Percentiles rank a stretch among this genome's conserved stretches.
Conservation (phyloP, 306 rosid species). For the Medicago arabica region DNA sequence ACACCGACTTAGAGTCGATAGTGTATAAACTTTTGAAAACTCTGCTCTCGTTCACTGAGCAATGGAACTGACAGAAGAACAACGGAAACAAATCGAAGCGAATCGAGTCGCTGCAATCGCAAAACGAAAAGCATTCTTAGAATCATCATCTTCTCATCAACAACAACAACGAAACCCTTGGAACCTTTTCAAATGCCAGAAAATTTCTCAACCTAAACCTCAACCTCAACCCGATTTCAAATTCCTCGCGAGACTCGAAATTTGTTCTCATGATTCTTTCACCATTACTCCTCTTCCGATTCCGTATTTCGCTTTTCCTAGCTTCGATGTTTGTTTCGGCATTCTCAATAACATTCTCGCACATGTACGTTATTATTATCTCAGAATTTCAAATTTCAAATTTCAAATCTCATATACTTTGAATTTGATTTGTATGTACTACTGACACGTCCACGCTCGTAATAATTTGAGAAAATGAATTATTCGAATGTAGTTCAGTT, state of each 20-base stretch:
- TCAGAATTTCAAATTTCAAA: too few relatives aligned
- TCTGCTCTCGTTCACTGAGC: too few relatives aligned
- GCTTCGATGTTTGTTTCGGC: constrained; percentile 51
- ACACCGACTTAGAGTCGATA: too few relatives aligned
- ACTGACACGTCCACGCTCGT: too few relatives aligned
- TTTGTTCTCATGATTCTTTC: constrained; percentile 80
- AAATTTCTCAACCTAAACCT: constrained; percentile 48
- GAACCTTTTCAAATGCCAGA: constrained; percentile 78
- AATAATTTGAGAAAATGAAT: too few relatives aligned
- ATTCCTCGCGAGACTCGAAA: constrained; percentile 74
- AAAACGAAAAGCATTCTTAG: constrained; percentile 68
- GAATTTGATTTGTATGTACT: not conserved
- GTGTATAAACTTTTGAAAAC: too few relatives aligned
- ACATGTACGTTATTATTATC: constrained; percentile 38
- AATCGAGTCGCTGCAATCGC: constrained; percentile 81
- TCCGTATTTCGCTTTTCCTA: constrained; percentile 51
- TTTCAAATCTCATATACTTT: too few relatives aligned
- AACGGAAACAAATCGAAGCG: constrained; percentile 68
- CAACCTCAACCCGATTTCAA: constrained; percentile 26
- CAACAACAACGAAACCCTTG: constrained; percentile 48
- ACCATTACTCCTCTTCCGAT: constrained; percentile 56
- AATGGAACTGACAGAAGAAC: constrained; percentile 78
- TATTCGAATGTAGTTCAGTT: too few relatives aligned
- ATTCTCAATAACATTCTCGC: constrained; percentile 53
- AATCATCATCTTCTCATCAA: constrained; percentile 34